Conservation (phyloP, 1,139 yeast genomes). For the Debaryomyces coudertii region DNA sequence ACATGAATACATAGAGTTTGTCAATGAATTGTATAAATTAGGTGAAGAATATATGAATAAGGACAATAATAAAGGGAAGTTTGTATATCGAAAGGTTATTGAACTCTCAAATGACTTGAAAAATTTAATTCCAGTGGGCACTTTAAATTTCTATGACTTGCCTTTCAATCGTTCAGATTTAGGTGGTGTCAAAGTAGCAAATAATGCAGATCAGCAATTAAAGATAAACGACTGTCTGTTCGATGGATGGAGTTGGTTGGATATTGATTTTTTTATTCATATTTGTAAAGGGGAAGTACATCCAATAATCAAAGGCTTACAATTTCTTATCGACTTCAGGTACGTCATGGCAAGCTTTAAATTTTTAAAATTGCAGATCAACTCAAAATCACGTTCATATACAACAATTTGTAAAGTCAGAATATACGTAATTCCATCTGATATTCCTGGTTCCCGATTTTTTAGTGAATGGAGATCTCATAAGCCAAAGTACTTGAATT, state of each 20-base stretch:
- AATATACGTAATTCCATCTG: slow-evolving; percentile 53
- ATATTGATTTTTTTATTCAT: slow-evolving; percentile 29
- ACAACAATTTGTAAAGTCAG: slow-evolving; percentile 39
- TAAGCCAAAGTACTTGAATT: slow-evolving; percentile 19
- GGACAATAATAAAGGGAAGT: background rate
- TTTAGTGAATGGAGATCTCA: slow-evolving; percentile 35
- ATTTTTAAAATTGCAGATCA: slow-evolving; percentile 15
- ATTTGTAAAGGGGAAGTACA: slow-evolving; percentile 17
- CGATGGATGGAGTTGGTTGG: slow-evolving; percentile 61
- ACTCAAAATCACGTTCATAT: background rate
- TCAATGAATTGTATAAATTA: background rate
- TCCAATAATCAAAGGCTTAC: slow-evolving; percentile 35
- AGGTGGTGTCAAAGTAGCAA: slow-evolving; percentile 19
- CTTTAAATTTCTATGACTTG: slow-evolving; percentile 41
- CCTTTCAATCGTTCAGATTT: slow-evolving; percentile 35
- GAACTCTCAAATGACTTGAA: slow-evolving; percentile 44
- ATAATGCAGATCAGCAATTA: slow-evolving; percentile 5
- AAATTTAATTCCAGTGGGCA: slow-evolving; percentile 51
- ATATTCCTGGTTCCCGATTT: slow-evolving; percentile 39
- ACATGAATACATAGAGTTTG: background rate
- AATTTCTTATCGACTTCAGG: slow-evolving; percentile 42
- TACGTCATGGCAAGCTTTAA: slow-evolving; percentile 51
- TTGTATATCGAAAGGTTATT: slow-evolving; percentile 17
- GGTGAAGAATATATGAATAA: background rate
- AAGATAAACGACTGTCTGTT: slow-evolving; percentile 17